Evolutionary conservation across 2,329 filamentous ascomycete species (phyloP).

Genomic region (Talaromyces marneffei): DNA sequence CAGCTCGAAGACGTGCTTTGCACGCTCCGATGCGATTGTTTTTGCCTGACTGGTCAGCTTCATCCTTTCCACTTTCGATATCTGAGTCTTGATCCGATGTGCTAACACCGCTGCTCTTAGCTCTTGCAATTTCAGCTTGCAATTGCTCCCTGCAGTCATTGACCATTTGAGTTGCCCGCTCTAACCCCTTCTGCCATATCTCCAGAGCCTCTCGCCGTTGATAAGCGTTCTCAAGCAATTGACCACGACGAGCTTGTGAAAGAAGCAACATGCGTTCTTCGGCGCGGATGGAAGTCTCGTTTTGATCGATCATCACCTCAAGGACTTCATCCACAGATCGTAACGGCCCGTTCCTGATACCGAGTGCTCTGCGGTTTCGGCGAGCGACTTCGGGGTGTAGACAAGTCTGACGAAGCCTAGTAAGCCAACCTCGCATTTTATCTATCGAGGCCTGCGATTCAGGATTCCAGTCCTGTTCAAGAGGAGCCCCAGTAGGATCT

Average conservation of each 20-base stretch:
- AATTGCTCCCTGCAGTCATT: conserved; percentile 60
- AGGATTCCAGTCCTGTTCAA: conserved; percentile 58
- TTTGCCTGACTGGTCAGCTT: conserved; percentile 32
- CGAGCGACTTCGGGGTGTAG: conserved; percentile 77
- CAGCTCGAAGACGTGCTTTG: conserved; percentile 62
- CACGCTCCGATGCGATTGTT: conserved; percentile 50
- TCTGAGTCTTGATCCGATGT: conserved; percentile 15
- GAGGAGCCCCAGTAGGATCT: conserved; percentile 57
- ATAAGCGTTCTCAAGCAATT: conserved; percentile 71
- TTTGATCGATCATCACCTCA: conserved; percentile 85
- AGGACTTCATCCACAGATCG: conserved; percentile 81
- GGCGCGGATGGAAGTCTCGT: conserved; percentile 58
- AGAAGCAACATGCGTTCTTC: conserved; percentile 65
- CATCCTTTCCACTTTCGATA: conserved; percentile 31
- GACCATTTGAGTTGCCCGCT: conserved; percentile 47
- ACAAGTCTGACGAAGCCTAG: conserved; percentile 71
- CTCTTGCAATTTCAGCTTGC: conserved; percentile 38
- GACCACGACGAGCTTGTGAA: conserved; percentile 62
- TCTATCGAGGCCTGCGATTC: conserved; percentile 55
- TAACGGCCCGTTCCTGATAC: conserved; percentile 60
- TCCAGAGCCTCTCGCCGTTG: conserved; percentile 61
- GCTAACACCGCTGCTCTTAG: conserved; percentile 16
- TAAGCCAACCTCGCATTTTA: conserved; percentile 73
- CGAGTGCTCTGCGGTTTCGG: conserved; percentile 59
- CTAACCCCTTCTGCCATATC: conserved; percentile 60